Conservation (phyloP, 1,139 yeast species). For the Pichia sp. region DNA sequence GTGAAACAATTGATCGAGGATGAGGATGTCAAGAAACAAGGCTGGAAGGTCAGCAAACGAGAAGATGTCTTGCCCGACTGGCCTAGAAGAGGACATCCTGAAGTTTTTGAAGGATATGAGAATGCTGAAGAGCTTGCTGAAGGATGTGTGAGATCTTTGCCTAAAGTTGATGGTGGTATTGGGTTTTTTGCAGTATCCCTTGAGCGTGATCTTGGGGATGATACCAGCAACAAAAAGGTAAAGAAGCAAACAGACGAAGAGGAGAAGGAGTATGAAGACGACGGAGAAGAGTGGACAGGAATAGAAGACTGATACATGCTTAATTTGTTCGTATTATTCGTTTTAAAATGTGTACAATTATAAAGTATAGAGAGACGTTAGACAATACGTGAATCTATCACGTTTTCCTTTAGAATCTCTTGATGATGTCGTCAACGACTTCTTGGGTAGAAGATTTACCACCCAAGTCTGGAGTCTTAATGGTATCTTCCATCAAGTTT, state of each 20-base stretch:
- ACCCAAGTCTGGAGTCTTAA: slow-evolving; percentile 93
- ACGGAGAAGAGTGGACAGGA: slow-evolving; percentile 7
- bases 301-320: slow-evolving; percentile 6
- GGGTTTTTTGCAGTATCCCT: slow-evolving; percentile 94
- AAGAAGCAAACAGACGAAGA: slow-evolving; percentile 4
- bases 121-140: slow-evolving; percentile 57
- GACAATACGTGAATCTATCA: too few species aligned
- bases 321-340: too few species aligned
- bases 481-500: slow-evolving; percentile 69
- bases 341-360: too few species aligned
- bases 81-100: slow-evolving; percentile 74
- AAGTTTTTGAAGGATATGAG: slow-evolving; percentile 51
- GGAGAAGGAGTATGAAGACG: slow-evolving; percentile 3
- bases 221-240: neutral
- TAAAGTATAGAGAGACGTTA: too few species aligned
- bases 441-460: slow-evolving; percentile 82
- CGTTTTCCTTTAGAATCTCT: slow-evolving; percentile 35
- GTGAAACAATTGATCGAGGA: slow-evolving; percentile 72
- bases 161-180: slow-evolving; percentile 85
- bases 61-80: slow-evolving; percentile 68
- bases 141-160: slow-evolving; percentile 79
- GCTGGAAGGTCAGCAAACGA: slow-evolving; percentile 69
- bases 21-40: slow-evolving; percentile 46
- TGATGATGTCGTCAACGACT: slow-evolving; percentile 74
- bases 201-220: slow-evolving; percentile 31